These are phyloP conservation scores for Phytopythium montanum DNA, from an alignment of 352 stramenopile genomes.

Conservation along the genomic window DNA sequence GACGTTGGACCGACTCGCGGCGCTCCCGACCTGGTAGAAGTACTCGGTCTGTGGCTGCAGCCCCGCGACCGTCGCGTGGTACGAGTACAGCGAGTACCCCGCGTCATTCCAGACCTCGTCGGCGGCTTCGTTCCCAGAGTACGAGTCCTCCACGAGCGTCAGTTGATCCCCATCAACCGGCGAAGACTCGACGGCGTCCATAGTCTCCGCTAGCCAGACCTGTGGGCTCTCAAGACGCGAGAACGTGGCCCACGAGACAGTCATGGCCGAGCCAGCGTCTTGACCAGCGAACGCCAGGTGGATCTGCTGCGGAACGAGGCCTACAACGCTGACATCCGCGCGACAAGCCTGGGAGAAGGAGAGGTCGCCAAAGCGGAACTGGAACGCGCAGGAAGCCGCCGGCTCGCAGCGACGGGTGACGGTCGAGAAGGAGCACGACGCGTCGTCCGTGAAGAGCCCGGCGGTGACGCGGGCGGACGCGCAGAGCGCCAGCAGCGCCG, in stretches of 20 bases:
- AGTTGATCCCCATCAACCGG: too few relatives aligned
- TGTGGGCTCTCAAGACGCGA: too few relatives aligned
- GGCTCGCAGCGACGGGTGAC: conserved; percentile 22
- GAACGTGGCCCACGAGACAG: conserved; percentile 44
- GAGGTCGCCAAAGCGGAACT: conserved; percentile 32
- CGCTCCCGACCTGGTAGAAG: conserved; percentile 32
- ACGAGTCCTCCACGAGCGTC: too few relatives aligned
- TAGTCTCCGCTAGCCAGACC: conserved; percentile 17
- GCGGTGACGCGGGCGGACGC: neutral
- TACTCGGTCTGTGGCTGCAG: conserved; percentile 20
- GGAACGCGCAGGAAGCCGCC: conserved; percentile 20
- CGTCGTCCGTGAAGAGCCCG: conserved; percentile 19
- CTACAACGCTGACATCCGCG: conserved; percentile 21
- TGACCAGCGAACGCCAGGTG: conserved; percentile 34
- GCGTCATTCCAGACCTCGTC: conserved; percentile 25
- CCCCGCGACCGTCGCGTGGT: conserved; percentile 26
- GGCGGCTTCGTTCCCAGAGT: conserved; percentile 8
- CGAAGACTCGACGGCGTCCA: conserved; percentile 22
- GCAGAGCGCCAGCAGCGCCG: neutral
- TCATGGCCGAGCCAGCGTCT: conserved; percentile 29
- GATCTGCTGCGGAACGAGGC: conserved; percentile 33
- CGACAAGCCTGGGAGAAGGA: conserved; percentile 37
- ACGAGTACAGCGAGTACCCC: conserved; percentile 38
- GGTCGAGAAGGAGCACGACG: conserved; percentile 22
- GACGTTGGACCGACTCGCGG: conserved; percentile 16